Conservation (phyloP, 768 basidiomycete genomes). For the Lentinula sp. region DNA sequence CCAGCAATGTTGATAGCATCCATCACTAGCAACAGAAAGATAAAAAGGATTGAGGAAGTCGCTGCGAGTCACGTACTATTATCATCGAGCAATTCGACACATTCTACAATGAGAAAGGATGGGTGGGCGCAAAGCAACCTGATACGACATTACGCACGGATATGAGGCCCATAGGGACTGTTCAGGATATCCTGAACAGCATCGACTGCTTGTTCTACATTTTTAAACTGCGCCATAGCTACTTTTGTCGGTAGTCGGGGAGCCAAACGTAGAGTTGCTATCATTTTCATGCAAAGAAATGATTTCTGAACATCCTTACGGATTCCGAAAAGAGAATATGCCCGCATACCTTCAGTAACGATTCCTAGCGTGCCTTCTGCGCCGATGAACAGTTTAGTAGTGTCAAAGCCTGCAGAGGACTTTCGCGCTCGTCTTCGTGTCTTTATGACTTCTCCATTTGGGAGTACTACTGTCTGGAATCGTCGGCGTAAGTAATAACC, state of each 20-base stretch:
- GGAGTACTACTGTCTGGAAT: slow-evolving; percentile 73
- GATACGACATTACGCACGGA: slow-evolving; percentile 46
- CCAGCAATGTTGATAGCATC: slow-evolving; percentile 67
- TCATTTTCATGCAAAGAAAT: neutral
- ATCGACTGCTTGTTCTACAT: slow-evolving; percentile 68
- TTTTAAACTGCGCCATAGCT: slow-evolving; percentile 82
- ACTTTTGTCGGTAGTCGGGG: slow-evolving; percentile 80
- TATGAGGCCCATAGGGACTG: slow-evolving; percentile 59
- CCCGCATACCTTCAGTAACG: slow-evolving; percentile 66
- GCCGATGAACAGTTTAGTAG: slow-evolving; percentile 84
- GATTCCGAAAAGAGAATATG: neutral
- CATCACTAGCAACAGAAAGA: slow-evolving; percentile 50
- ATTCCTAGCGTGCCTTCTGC: slow-evolving; percentile 88
- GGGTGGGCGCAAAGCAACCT: neutral
- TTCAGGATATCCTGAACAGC: slow-evolving; percentile 81
- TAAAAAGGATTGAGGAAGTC: neutral
- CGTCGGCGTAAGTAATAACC: neutral
- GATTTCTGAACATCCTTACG: neutral
- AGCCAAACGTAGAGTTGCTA: slow-evolving; percentile 78
- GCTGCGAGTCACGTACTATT: slow-evolving; percentile 32
- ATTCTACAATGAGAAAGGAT: slow-evolving; percentile 42
- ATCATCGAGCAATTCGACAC: slow-evolving; percentile 83
- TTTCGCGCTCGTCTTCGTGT: slow-evolving; percentile 77
- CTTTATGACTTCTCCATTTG: slow-evolving; percentile 81
- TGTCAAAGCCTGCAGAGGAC: slow-evolving; percentile 83